Evolutionary conservation across 768 basidiomycete genomes (phyloP).

Genomic region (Leccinum uliginosum): DNA sequence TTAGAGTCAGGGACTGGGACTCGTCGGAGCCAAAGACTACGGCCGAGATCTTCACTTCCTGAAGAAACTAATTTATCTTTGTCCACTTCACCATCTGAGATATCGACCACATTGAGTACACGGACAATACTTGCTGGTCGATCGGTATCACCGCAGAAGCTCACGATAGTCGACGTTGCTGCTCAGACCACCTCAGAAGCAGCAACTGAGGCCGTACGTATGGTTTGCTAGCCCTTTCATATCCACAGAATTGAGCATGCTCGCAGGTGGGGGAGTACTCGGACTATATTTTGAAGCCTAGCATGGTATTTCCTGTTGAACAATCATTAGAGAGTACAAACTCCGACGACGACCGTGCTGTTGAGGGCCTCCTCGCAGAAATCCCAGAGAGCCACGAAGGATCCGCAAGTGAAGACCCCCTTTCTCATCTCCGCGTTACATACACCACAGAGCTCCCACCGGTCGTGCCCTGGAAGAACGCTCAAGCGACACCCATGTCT

Average conservation of each 20-base stretch:
- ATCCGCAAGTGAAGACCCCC: constrained; percentile 28
- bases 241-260: constrained; percentile 24
- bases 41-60: constrained; percentile 27
- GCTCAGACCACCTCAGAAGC: constrained; percentile 23
- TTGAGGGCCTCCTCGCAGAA: constrained; percentile 32
- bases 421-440: constrained; percentile 36
- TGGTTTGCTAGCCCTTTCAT: constrained; percentile 26
- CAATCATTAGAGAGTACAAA: constrained; percentile 32
- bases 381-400: constrained; percentile 28
- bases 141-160: constrained; percentile 33
- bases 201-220: constrained; percentile 30
- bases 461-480: constrained; percentile 33
- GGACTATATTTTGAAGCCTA: constrained; percentile 23
- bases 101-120: constrained; percentile 26
- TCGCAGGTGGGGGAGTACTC: constrained; percentile 29
- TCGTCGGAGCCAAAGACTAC: constrained; percentile 34
- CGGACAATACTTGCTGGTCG: constrained; percentile 29
- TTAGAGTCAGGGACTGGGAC: constrained; percentile 31
- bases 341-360: constrained; percentile 34
- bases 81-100: constrained; percentile 24
- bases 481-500: constrained; percentile 32
- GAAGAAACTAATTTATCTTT: constrained; percentile 30
- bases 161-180: constrained; percentile 18
- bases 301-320: constrained; percentile 26
- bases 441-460: constrained; percentile 31